Base-by-base conservation (phyloP, 1,139 yeast species). In the Pichia sp. region DNA sequence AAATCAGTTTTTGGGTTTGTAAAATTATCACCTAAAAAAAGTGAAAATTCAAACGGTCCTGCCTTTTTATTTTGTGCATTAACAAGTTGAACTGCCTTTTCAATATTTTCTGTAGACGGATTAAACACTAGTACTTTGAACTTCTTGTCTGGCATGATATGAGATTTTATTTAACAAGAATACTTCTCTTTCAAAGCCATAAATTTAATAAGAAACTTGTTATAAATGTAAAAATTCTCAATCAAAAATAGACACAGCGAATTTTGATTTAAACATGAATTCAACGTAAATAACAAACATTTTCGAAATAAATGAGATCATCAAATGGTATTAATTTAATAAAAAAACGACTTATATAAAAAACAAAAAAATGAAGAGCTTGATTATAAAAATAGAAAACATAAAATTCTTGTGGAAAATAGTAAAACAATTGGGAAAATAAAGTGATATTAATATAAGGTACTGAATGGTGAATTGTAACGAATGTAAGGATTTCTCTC, bases 1-100 rank as follows among this genome's bases (percentile, higher is more conserved):
- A 4, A n/a, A 23, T 33, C 36, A n/a, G 7, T 7, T 8, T 24
- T 7, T 7, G 23, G 10, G 4, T 4, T 30, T 4, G 30, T 20
- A n/a, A 68, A 43, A 3, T 69, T 64, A 50, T 74, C 74, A 2
- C 87, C 85, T 10, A 81, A 52, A 8, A 81, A 57, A 7, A 82
- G 39, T 1, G 76, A 72, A 5, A 74, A 68, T 42, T 74, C 82
- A 57, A 82, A 82, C 0, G 87, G 87, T 0, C 87, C 87, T 41
- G 78, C 78, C 53, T 76, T 80, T 23, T 59, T 49, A 54, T 80
- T 67, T 45, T 81, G 71, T 0, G 65, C 44, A 54, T 76, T 75
- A 4, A 80, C 70, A 47, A 79, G 78, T 11, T 58, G 63, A 8
- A 78, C 55, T 0, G 78, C 71, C 38, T 66, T 66, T 1, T 67